Evolutionary conservation across 768 basidiomycete genomes (phyloP).

Genomic region (Russula compacta): DNA sequence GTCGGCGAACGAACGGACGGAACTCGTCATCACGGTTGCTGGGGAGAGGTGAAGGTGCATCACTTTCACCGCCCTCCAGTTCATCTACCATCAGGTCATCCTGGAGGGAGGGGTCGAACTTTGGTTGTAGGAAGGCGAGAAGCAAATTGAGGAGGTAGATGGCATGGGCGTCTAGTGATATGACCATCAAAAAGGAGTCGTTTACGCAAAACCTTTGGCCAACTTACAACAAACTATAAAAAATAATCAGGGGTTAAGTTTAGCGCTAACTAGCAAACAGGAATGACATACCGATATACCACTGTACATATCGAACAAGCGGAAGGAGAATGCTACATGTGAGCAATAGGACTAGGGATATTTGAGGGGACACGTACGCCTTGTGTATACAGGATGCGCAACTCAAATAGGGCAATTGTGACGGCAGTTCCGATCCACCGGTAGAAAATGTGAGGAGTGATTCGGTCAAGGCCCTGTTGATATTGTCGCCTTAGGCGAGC

Average conservation of each 20-base stretch:
- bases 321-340: constrained; percentile 1
- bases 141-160: constrained; percentile 96
- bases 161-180: constrained; percentile 65
- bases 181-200: neutral
- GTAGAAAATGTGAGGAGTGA: constrained; percentile 83
- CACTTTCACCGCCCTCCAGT: constrained; percentile 72
- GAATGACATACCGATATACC: constrained; percentile 76
- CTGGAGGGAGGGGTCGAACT: constrained; percentile 93
- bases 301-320: constrained; percentile 35
- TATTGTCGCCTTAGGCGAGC: constrained; percentile 63
- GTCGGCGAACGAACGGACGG: constrained; percentile 86
- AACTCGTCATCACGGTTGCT: constrained; percentile 86
- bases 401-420: constrained; percentile 63
- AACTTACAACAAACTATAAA: constrained; percentile 59
- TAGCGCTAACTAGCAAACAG: neutral
- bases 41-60: constrained; percentile 47
- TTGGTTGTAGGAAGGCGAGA: constrained; percentile 94
- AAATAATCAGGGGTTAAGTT: constrained; percentile 1
- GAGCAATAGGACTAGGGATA: neutral
- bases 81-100: constrained; percentile 92
- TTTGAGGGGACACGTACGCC: constrained; percentile 32
- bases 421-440: constrained; percentile 78
- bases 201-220: neutral
- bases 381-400: constrained; percentile 82
- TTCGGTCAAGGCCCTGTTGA: constrained; percentile 82